phyloP scores from a whole-genome alignment of 1,284 basidiomycete genomes.

The Moesziomyces antarcticus region DNA sequence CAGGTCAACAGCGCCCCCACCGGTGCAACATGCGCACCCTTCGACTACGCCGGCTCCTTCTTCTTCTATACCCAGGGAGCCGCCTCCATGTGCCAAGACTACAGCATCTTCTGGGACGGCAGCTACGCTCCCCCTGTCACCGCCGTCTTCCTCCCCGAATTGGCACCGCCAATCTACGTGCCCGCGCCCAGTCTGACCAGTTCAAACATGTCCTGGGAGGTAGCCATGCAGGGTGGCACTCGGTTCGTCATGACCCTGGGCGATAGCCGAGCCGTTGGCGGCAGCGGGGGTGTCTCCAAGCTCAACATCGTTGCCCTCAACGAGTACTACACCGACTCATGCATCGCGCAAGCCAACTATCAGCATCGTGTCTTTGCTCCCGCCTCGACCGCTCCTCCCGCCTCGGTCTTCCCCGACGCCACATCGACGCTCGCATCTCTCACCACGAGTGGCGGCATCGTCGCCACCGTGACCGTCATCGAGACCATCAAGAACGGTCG shows the following conservation, averaged over 20 bases:
- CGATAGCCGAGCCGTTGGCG: conserved; percentile 21
- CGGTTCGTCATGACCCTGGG: conserved; percentile 45
- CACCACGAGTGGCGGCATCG: conserved; percentile 38
- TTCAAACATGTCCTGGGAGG: conserved; percentile 26
- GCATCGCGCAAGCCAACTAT: conserved; percentile 14
- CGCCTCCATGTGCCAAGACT: conserved; percentile 36
- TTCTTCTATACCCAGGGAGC: conserved; percentile 34
- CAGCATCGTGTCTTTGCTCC: conserved; percentile 28
- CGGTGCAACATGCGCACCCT: conserved; percentile 23
- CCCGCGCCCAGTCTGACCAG: conserved; percentile 3
- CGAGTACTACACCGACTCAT: conserved; percentile 38
- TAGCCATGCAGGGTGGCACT: conserved; percentile 39
- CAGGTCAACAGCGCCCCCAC: conserved; percentile 11
- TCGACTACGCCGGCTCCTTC: conserved; percentile 24
- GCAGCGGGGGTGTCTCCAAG: conserved; percentile 43
- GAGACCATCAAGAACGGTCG: conserved; percentile 45
- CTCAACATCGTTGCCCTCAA: conserved; percentile 43
- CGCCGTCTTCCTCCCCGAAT: conserved; percentile 43
- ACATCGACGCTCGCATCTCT: conserved; percentile 39
- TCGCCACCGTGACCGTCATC: conserved; percentile 41
- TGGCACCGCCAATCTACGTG: conserved; percentile 42
- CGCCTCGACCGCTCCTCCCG: conserved; percentile 26
- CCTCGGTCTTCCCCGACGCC: conserved; percentile 45
- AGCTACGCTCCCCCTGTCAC: conserved; percentile 27
- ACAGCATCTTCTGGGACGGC: conserved; percentile 38